A percentile compares a stretch with the other conserved stretches of the same genome.
Conservation (phyloP, 2,329 filamentous ascomycete genomes). For the Boeremia lycopersici region DNA sequence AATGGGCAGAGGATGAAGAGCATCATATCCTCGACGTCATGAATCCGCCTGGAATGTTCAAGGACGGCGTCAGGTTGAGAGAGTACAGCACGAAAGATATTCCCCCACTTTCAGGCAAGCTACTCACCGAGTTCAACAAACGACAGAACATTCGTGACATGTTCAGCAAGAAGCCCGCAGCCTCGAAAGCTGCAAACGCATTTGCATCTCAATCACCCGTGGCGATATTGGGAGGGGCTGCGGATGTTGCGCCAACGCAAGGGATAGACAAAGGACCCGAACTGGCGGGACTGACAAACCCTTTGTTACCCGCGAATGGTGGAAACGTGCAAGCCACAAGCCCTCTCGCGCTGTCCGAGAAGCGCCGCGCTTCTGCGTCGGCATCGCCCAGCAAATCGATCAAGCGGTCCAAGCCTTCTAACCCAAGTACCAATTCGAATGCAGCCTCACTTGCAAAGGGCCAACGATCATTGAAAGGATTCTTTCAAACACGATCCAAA, state of each 20-base stretch:
- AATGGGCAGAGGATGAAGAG: constrained; percentile 45
- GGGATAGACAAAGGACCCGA: constrained; percentile 12
- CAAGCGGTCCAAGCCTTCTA: constrained; percentile 60
- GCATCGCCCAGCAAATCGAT: constrained; percentile 26
- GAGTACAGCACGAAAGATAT: constrained; percentile 71
- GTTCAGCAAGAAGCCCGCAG: constrained; percentile 64
- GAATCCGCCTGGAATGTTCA: constrained; percentile 77
- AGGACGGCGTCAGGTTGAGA: constrained; percentile 66
- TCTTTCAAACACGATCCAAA: constrained; percentile 63
- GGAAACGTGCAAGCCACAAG: constrained; percentile 13
- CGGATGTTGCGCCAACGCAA: constrained; percentile 7
- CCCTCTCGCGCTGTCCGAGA: constrained; percentile 37
- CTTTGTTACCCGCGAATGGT: constrained; percentile 5
- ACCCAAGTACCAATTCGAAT: constrained; percentile 25
- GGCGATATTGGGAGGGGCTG: constrained; percentile 1
- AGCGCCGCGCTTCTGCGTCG: constrained; percentile 34
- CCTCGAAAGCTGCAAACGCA: constrained; percentile 11
- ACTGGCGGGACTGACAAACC: constrained; percentile 19
- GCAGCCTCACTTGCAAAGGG: constrained; percentile 48
- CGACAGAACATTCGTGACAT: constrained; percentile 89
- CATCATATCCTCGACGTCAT: constrained; percentile 72
- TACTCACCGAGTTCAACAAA: constrained; percentile 86
- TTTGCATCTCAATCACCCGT: constrained; percentile 1
- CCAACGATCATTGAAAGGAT: constrained; percentile 73
- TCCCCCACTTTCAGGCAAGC: constrained; percentile 76